A percentile compares a stretch with the other conserved stretches of the same genome.
Evolutionary conservation across 106 monocot genomes (phyloP).

Genomic region (Acorus gramineus): DNA sequence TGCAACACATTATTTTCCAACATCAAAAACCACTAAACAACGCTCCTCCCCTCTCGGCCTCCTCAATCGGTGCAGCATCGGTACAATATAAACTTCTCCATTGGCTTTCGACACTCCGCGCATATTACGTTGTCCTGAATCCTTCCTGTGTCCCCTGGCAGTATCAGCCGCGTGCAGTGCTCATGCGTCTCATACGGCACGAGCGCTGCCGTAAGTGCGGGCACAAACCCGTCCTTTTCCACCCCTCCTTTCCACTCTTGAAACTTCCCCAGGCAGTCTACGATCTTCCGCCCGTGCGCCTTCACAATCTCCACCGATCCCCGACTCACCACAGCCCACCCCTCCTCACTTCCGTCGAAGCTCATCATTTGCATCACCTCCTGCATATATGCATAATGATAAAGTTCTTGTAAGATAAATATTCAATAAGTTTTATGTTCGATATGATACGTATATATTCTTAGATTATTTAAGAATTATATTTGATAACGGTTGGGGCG

Average conservation of each 20-base stretch:
- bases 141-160: slow-evolving; percentile 38
- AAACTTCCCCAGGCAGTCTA: slow-evolving; percentile 48
- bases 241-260: slow-evolving; percentile 43
- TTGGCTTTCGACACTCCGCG: slow-evolving; percentile 60
- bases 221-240: slow-evolving; percentile 46
- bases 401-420: too few species aligned
- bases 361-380: slow-evolving; percentile 69
- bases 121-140: slow-evolving; percentile 59
- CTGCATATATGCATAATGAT: background rate
- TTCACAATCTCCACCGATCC: slow-evolving; percentile 45
- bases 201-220: slow-evolving; percentile 48
- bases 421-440: too few species aligned
- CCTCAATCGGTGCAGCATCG: slow-evolving; percentile 66
- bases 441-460: too few species aligned
- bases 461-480: too few species aligned
- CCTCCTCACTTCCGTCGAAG: slow-evolving; percentile 70
- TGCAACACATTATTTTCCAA: too few species aligned
- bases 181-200: slow-evolving; percentile 47
- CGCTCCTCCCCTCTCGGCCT: too few species aligned
- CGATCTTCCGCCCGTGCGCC: slow-evolving; percentile 38
- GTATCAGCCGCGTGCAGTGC: slow-evolving; percentile 73
- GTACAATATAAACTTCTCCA: slow-evolving; percentile 81
- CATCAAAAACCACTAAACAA: too few species aligned
- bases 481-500: too few species aligned
- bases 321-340: slow-evolving; percentile 64